Evolutionary conservation across 805 yeast species (phyloP), one percentile per base, ranked within the genome.

Genomic region (Cyberlindnera mrakii): DNA sequence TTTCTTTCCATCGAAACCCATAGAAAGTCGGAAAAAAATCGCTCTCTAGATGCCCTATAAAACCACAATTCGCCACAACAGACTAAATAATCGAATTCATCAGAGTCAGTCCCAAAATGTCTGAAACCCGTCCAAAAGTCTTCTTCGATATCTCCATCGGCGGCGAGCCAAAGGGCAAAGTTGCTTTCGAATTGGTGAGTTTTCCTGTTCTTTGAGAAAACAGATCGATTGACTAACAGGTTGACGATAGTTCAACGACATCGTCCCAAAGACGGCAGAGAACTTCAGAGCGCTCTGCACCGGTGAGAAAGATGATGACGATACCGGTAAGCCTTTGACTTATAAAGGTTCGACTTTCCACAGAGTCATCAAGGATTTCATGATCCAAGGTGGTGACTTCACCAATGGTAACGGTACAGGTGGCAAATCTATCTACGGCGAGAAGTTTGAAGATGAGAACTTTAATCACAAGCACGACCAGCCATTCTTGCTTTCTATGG

Each of bases 331-430:
- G 50, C 85, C 87, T 5, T 69, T 87, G 49, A 66, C 71, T 43
- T 93, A 80, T 72, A 85, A 87, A 63, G 87, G 87, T 17, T 83
- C 95, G n/a, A 65, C 72, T n/a, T 91, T 91, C 73, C 99, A 91
- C 67, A 77, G 99, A 49, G 86, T 93, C 31, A 93, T 91, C 64
- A 80, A 82, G 60, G 78, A 77, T 45, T 89, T 89, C 59, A 89
- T 89, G 97, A 76, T 86, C 55, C 97, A 89, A 68, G 96, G 96
- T 62, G 96, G 96, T 54, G 96, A 89, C 61, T 89, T 88, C 66
- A 82, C 87, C n/a, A 66, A 62, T 39, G 76, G 74, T 42, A 68
- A 80, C 53, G 89, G 89, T 32, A 81, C 89, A 11, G 93, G 93
- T 35, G 93, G 93, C 42, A 87, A 80, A 60, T 80, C 87, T 31